Percentiles rank a stretch among this genome's conserved stretches.
Evolutionary conservation across 202 grass and related monocot species (phyloP).

Genomic region (Schoenoplectus triqueter): DNA sequence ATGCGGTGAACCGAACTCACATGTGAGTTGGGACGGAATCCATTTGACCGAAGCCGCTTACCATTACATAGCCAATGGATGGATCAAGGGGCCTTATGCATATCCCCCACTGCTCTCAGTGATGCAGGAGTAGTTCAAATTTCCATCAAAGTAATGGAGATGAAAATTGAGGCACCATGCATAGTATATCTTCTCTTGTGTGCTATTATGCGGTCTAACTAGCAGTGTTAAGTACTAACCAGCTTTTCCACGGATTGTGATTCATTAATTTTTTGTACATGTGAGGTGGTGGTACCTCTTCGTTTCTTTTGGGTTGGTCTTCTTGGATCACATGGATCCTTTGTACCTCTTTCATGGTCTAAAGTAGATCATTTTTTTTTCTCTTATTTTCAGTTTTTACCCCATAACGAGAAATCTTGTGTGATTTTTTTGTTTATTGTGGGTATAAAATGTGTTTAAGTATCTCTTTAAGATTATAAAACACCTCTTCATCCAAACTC

Average conservation of each 20-base stretch:
- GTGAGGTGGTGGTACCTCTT: constrained; percentile 26
- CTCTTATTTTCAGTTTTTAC: constrained; percentile 3
- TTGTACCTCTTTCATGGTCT: constrained; percentile 6
- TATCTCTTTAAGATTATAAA: neutral
- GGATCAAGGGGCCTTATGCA: constrained; percentile 76
- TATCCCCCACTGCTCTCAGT: constrained; percentile 62
- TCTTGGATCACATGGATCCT: constrained; percentile 26
- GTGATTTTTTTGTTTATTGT: neutral
- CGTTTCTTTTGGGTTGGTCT: constrained; percentile 19
- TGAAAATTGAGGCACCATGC: constrained; percentile 11
- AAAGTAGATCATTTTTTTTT: neutral
- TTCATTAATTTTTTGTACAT: constrained; percentile 44
- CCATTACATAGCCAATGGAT: constrained; percentile 83
- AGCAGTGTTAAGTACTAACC: constrained; percentile 29
- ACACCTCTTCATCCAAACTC: neutral
- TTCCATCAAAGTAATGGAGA: constrained; percentile 35
- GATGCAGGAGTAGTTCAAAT: constrained; percentile 50
- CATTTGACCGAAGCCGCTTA: constrained; percentile 82
- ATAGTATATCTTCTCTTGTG: constrained; percentile 26
- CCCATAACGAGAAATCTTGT: neutral
- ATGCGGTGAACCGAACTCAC: constrained; percentile 71
- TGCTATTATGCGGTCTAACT: constrained; percentile 23
- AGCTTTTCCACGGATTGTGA: constrained; percentile 19
- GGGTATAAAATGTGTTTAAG: neutral
- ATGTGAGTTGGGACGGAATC: constrained; percentile 86